A percentile compares a stretch with the other conserved stretches of the same genome.
Evolutionary conservation across 2,329 filamentous ascomycete genomes (phyloP).

Genomic region (Exophiala bonariae): DNA sequence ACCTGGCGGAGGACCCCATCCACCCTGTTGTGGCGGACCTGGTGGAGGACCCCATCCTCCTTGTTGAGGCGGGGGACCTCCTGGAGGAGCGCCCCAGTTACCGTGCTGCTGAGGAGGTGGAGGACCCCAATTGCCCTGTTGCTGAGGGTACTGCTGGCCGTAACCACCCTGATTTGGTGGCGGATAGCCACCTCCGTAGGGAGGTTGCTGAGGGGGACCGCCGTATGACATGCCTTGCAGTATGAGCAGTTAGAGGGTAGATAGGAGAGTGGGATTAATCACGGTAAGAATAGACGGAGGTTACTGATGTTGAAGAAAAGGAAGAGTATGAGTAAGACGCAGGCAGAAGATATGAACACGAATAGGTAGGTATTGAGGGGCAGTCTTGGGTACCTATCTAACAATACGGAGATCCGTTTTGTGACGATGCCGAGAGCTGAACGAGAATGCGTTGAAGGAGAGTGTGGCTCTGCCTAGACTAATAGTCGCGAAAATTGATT

Average conservation of each 20-base stretch:
- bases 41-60: constrained; percentile 13
- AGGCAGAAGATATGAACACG: no score
- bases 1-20: constrained; percentile 31
- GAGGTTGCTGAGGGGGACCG: constrained; percentile 26
- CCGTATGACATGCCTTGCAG: constrained; percentile 22
- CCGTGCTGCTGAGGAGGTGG: constrained; percentile 17
- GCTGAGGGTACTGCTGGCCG: constrained; percentile 28
- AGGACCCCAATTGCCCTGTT: constrained; percentile 17
- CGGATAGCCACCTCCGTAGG: constrained; percentile 25
- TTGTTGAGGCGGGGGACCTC: constrained; percentile 23
- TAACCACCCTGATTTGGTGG: constrained; percentile 14
- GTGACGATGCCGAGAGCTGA: no score
- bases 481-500: no score
- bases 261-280: no score
- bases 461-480: no score
- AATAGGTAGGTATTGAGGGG: no score
- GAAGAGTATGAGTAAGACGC: no score
- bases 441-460: no score
- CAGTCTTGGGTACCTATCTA: no score
- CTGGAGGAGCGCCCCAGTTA: constrained; percentile 18
- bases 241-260: not conserved
- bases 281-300: no score
- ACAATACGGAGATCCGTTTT: no score
- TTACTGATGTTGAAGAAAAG: no score
- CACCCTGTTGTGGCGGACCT: constrained; percentile 7